These are phyloP conservation scores for Clonostachys chloroleuca DNA, from an alignment of 2,329 filamentous ascomycete genomes.

Conservation along the genomic window DNA sequence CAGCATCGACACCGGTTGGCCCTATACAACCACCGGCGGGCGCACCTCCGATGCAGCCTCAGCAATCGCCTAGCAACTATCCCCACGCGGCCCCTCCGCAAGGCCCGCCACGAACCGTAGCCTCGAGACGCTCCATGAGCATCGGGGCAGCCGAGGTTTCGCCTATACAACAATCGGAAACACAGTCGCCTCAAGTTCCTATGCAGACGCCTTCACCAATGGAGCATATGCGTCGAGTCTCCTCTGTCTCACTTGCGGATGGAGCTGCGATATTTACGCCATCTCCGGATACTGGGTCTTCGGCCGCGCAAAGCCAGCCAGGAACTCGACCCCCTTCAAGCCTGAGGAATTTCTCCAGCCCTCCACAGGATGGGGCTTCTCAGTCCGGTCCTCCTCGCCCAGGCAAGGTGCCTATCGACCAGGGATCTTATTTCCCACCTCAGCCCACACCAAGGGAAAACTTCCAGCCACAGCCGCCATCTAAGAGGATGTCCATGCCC, in stretches of 20 bases:
- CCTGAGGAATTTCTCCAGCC: background rate
- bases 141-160: constrained; percentile 15
- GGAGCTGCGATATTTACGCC: constrained; percentile 7
- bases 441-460: constrained; percentile 3
- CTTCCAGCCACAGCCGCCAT: background rate
- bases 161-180: constrained; percentile 14
- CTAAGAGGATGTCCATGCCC: constrained; percentile 10
- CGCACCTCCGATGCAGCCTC: background rate
- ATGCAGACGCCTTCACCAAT: constrained; percentile 20
- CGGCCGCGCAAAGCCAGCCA: constrained; percentile 5
- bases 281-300: constrained; percentile 13
- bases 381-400: background rate
- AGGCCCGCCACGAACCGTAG: too few relatives aligned
- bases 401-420: background rate
- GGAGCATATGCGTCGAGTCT: constrained; percentile 13
- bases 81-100: too few relatives aligned
- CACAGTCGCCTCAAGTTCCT: constrained; percentile 12
- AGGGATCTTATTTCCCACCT: constrained; percentile 8
- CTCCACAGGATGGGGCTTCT: background rate
- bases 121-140: background rate
- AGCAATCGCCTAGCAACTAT: background rate
- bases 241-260: constrained; percentile 9
- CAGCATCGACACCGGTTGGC: too few relatives aligned
- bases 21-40: background rate
- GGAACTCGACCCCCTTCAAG: background rate